Percentiles rank a stretch among this genome's conserved stretches.
Conservation (phyloP, 371 early-diverging fungal species). For the Cokeromyces recurvatus region DNA sequence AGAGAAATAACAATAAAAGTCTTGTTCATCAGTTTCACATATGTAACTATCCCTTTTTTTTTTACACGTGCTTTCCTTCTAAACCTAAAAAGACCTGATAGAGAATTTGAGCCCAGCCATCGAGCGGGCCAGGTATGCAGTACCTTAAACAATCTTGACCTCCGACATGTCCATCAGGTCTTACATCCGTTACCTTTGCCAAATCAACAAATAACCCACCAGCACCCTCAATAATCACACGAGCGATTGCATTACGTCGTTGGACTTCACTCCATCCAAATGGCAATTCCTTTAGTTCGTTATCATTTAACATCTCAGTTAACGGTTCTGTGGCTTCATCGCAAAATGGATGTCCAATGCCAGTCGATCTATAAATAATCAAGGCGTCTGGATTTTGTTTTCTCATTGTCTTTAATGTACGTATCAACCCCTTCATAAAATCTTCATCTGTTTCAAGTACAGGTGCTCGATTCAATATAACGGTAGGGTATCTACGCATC, state of each 20-base stretch:
- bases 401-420: conserved; percentile 40
- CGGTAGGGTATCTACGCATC: conserved; percentile 29
- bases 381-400: conserved; percentile 26
- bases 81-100: conserved; percentile 41
- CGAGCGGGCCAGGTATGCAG: conserved; percentile 61
- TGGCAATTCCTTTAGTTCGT: conserved; percentile 29
- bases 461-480: conserved; percentile 48
- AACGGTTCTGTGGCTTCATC: conserved; percentile 41
- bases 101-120: conserved; percentile 50
- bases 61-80: no score
- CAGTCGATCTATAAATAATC: conserved; percentile 49
- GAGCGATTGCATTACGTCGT: conserved; percentile 54
- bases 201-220: conserved; percentile 58
- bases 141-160: conserved; percentile 58
- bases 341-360: conserved; percentile 46
- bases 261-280: conserved; percentile 52
- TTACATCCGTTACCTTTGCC: conserved; percentile 42
- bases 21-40: no score
- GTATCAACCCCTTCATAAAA: conserved; percentile 37
- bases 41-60: no score
- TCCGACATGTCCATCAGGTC: conserved; percentile 63
- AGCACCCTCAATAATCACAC: conserved; percentile 47
- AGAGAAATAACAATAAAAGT: no score
- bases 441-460: conserved; percentile 39
- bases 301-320: conserved; percentile 16